phyloP scores from a whole-genome alignment of 2,329 filamentous ascomycete genomes.

The Zopfia rhizophila region DNA sequence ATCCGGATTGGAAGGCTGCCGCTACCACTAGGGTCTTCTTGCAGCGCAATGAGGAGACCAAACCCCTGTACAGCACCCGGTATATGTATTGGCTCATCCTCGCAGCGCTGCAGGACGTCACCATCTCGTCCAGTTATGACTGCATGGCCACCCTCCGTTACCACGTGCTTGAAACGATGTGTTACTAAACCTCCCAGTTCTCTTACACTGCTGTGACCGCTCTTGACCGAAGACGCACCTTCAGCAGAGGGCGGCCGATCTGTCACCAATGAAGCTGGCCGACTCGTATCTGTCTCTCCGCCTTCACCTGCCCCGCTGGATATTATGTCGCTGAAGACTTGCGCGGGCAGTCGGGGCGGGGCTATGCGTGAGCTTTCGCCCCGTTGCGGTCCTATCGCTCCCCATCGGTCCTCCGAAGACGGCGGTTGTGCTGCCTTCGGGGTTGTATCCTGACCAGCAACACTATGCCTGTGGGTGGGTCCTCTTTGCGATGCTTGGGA shows the following conservation, averaged over 20 bases:
- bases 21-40: constrained; percentile 71
- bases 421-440: constrained; percentile 9
- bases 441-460: constrained; percentile 5
- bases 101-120: constrained; percentile 78
- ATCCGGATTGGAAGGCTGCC: constrained; percentile 74
- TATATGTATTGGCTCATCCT: constrained; percentile 91
- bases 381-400: constrained; percentile 8
- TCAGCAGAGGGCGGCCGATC: constrained; percentile 35
- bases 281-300: constrained; percentile 26
- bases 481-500: constrained; percentile 38
- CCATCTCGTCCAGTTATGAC: constrained; percentile 83
- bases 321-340: constrained; percentile 50
- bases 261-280: constrained; percentile 30
- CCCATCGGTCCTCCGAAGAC: constrained; percentile 11
- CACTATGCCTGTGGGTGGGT: constrained; percentile 11
- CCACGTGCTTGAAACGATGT: constrained; percentile 79
- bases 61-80: constrained; percentile 86
- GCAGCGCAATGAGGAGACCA: constrained; percentile 78
- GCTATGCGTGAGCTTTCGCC: constrained; percentile 19
- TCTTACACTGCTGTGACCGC: constrained; percentile 48
- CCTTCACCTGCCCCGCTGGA: constrained; percentile 28
- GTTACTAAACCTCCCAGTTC: constrained; percentile 68
- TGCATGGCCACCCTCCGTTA: constrained; percentile 81
- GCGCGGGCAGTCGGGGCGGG: constrained; percentile 33
- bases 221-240: constrained; percentile 44